These are phyloP conservation scores for Cryptococcus sp. DNA, from an alignment of 1,284 basidiomycete genomes.

Conservation along the genomic window DNA sequence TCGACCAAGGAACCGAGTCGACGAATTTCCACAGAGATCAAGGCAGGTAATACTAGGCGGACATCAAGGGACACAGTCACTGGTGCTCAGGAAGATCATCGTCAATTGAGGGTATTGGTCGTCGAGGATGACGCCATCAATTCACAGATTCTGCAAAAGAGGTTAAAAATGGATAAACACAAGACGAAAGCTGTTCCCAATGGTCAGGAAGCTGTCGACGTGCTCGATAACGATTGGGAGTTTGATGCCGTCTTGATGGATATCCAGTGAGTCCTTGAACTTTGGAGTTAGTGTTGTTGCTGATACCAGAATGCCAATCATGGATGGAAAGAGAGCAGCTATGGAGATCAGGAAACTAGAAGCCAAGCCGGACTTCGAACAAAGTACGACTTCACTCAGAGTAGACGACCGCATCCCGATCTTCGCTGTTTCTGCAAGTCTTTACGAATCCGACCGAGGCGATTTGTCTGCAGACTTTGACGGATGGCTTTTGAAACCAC, in stretches of 20 bases:
- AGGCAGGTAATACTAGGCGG: background rate
- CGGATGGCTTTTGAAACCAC: constrained; percentile 82
- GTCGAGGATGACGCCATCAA: constrained; percentile 75
- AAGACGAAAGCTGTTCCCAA: constrained; percentile 65
- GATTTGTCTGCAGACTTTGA: constrained; percentile 66
- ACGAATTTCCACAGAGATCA: background rate
- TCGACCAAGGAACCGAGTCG: background rate
- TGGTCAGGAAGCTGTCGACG: constrained; percentile 70
- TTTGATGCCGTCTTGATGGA: constrained; percentile 78
- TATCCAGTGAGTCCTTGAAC: constrained; percentile 59
- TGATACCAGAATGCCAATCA: constrained; percentile 67
- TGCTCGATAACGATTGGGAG: constrained; percentile 56
- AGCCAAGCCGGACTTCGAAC: constrained; percentile 16
- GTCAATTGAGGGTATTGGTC: constrained; percentile 58
- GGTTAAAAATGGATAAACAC: constrained; percentile 65
- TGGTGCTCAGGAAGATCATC: background rate
- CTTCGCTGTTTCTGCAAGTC: constrained; percentile 75
- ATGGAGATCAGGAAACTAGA: constrained; percentile 65
- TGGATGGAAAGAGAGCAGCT: constrained; percentile 71
- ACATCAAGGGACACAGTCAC: no score
- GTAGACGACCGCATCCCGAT: constrained; percentile 72
- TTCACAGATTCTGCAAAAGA: constrained; percentile 65
- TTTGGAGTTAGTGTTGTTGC: background rate
- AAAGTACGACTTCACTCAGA: constrained; percentile 9
- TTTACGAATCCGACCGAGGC: constrained; percentile 60